Evolutionary conservation across 1,139 yeast genomes (phyloP).

Genomic region (Pichia inconspicua): DNA sequence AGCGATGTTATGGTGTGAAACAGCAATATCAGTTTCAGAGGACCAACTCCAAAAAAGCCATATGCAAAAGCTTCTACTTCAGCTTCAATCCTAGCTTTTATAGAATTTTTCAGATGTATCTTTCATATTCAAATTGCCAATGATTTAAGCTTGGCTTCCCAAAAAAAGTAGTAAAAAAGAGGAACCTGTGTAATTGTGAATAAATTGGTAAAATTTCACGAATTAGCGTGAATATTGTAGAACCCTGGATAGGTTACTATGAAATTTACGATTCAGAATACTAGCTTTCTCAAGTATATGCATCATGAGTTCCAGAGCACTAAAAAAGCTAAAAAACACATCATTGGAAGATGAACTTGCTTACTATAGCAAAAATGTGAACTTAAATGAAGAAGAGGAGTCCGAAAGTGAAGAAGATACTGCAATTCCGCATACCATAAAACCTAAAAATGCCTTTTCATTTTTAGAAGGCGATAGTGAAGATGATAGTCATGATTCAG

Average conservation of each 20-base stretch:
- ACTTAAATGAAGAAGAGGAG: slow-evolving; percentile 18
- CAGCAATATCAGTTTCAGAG: not conserved
- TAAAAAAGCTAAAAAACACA: slow-evolving; percentile 43
- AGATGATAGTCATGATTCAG: slow-evolving; percentile 29
- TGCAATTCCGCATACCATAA: slow-evolving; percentile 3
- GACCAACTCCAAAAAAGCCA: not conserved
- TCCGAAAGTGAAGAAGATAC: slow-evolving; percentile 7
- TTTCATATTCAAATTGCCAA: no score
- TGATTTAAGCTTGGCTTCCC: no score
- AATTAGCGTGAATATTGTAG: no score
- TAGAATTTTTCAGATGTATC: no score
- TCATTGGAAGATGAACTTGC: slow-evolving; percentile 31
- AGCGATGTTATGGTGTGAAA: not conserved
- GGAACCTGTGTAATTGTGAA: no score
- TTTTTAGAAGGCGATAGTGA: slow-evolving; percentile 38
- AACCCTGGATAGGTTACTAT: no score
- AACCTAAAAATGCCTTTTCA: slow-evolving; percentile 44
- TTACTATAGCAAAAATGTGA: slow-evolving; percentile 14
- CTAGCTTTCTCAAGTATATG: no score
- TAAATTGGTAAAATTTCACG: no score
- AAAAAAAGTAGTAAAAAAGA: no score
- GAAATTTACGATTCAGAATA: no score
- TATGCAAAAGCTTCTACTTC: not conserved
- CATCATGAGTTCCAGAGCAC: slow-evolving; percentile 61
- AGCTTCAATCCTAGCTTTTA: not conserved